These are phyloP conservation scores for Spiraea crenata DNA, from an alignment of 331 rosid species.

Conservation along the genomic window DNA sequence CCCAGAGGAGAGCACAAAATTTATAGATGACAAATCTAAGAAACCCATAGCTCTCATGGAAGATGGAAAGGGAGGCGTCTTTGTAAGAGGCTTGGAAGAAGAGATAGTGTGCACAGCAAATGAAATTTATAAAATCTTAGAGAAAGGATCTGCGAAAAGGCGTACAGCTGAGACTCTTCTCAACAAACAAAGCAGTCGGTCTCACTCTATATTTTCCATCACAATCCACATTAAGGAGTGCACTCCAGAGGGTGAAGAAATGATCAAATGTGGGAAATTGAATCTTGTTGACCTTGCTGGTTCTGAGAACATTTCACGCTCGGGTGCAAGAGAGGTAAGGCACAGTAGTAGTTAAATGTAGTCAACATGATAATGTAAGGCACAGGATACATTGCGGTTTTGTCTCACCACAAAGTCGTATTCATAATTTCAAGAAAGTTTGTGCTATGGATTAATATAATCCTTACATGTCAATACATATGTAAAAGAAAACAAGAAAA, in stretches of 20 bases:
- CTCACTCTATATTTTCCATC: conserved; percentile 98
- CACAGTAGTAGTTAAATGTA: background rate
- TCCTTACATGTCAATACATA: background rate
- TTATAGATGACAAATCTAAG: conserved; percentile 84
- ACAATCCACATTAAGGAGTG: conserved; percentile 98
- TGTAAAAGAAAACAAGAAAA: background rate
- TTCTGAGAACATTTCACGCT: conserved; percentile 98
- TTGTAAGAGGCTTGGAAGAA: conserved; percentile 97
- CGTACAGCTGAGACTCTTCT: conserved; percentile 99
- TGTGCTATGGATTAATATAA: background rate
- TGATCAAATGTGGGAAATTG: conserved; percentile 97
- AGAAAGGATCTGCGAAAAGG: conserved; percentile 95
- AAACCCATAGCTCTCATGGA: conserved; percentile 99
- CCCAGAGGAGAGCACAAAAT: conserved; percentile 83
- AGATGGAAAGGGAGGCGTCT: conserved; percentile 98
- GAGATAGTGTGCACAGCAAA: conserved; percentile 98
- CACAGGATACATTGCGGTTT: background rate
- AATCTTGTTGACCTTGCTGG: conserved; percentile 99
- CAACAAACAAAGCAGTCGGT: conserved; percentile 98
- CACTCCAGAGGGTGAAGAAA: conserved; percentile 99
- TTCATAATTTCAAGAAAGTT: background rate
- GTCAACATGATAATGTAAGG: background rate
- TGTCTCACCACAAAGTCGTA: background rate
- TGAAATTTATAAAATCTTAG: conserved; percentile 97
- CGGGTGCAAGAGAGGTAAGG: conserved; percentile 98